These are phyloP conservation scores for Phyllosticta capitalensis DNA, from an alignment of 2,329 filamentous ascomycete genomes.

Conservation along the genomic window DNA sequence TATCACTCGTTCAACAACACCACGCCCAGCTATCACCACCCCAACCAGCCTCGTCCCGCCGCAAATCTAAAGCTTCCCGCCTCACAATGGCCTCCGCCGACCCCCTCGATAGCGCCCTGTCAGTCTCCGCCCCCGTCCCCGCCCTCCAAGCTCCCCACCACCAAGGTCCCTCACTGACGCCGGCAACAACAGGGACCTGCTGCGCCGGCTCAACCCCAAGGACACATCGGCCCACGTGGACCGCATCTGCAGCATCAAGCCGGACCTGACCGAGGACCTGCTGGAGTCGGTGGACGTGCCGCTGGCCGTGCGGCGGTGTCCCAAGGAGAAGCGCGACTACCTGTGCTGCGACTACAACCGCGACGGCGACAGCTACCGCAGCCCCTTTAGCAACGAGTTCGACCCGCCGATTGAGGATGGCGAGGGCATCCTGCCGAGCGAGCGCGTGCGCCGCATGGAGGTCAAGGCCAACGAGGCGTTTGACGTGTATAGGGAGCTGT, in stretches of 20 bases:
- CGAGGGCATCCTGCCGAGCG: constrained; percentile 80
- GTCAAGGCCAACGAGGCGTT: constrained; percentile 90
- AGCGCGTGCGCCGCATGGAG: constrained; percentile 89
- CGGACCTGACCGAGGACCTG: constrained; percentile 91
- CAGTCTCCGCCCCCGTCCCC: constrained; percentile 27
- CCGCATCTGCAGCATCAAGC: constrained; percentile 77
- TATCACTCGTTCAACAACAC: neutral
- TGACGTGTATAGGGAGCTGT: constrained; percentile 88
- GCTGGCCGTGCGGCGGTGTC: constrained; percentile 75
- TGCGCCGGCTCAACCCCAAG: constrained; percentile 93
- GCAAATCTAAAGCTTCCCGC: neutral
- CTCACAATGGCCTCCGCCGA: constrained; percentile 45
- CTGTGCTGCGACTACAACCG: constrained; percentile 99
- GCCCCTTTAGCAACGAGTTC: constrained; percentile 98
- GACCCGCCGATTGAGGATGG: constrained; percentile 71
- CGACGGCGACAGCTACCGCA: constrained; percentile 94
- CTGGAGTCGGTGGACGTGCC: constrained; percentile 97
- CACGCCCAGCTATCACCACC: constrained; percentile 6
- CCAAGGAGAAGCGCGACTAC: constrained; percentile 85
- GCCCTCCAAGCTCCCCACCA: constrained; percentile 14
- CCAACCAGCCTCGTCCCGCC: neutral
- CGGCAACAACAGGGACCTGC: constrained; percentile 65
- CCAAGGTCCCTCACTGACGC: neutral
- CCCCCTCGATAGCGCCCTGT: constrained; percentile 70
- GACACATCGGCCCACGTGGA: constrained; percentile 82